Percentiles rank a stretch among this genome's conserved stretches.
phyloP scores from a whole-genome alignment of 2,329 filamentous ascomycete species.

The Eurotiales sp. region DNA sequence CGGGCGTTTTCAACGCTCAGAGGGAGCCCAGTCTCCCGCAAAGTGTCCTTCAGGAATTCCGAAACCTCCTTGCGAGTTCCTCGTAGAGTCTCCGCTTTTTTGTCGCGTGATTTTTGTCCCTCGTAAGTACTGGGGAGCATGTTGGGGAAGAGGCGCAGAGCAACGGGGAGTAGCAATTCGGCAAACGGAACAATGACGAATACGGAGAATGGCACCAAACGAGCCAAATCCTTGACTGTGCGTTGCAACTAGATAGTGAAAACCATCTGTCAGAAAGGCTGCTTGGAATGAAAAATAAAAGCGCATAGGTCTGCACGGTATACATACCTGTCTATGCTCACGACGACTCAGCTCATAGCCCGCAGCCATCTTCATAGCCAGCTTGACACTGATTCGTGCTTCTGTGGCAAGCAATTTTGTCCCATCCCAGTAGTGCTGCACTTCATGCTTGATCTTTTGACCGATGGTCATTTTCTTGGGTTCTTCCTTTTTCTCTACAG shows the following conservation, averaged over 20 bases:
- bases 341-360: slow-evolving; percentile 94
- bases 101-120: slow-evolving; percentile 82
- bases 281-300: no score
- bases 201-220: slow-evolving; percentile 90
- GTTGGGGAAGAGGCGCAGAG: slow-evolving; percentile 93
- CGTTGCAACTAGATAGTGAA: slow-evolving; percentile 65
- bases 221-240: slow-evolving; percentile 89
- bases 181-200: slow-evolving; percentile 97
- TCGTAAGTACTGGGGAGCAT: slow-evolving; percentile 97
- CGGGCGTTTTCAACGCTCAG: slow-evolving; percentile 79
- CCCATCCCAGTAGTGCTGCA: slow-evolving; percentile 94
- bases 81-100: slow-evolving; percentile 76
- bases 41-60: slow-evolving; percentile 78
- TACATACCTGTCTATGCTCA: slow-evolving; percentile 74
- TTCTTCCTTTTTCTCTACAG: slow-evolving; percentile 63
- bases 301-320: no score
- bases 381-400: slow-evolving; percentile 83
- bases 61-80: slow-evolving; percentile 92
- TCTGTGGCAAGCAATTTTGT: slow-evolving; percentile 92
- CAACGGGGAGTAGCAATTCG: slow-evolving; percentile 85
- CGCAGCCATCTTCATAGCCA: slow-evolving; percentile 95
- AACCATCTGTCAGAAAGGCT: no score
- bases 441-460: slow-evolving; percentile 94
- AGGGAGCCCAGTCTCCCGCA: slow-evolving; percentile 90
- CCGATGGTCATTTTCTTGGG: slow-evolving; percentile 82